These are phyloP conservation scores for Staphylotrichum longicolle DNA, from an alignment of 495 filamentous ascomycete genomes.

Conservation along the genomic window DNA sequence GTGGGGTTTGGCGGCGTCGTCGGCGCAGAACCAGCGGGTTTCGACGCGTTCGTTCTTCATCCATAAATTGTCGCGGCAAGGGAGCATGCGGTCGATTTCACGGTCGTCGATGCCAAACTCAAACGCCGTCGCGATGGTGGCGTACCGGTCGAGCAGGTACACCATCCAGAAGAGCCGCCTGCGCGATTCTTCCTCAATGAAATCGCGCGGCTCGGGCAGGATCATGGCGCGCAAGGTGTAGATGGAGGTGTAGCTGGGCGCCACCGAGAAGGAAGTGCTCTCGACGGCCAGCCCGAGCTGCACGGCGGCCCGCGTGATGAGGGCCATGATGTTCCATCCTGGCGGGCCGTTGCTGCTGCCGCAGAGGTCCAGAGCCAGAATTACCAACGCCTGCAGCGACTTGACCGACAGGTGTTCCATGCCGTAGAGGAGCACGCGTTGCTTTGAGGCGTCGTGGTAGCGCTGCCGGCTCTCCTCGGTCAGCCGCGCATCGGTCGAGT, in stretches of 20 bases:
- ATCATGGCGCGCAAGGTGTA: constrained; percentile 80
- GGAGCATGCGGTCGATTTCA: constrained; percentile 82
- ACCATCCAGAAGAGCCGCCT: constrained; percentile 90
- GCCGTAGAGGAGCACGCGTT: constrained; percentile 79
- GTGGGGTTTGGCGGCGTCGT: constrained; percentile 36
- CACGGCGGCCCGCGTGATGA: constrained; percentile 82
- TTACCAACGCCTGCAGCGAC: constrained; percentile 78
- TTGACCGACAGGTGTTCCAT: constrained; percentile 87
- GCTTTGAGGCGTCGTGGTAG: constrained; percentile 77
- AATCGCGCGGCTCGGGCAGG: constrained; percentile 75
- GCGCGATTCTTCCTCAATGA: constrained; percentile 83
- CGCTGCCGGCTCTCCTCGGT: constrained; percentile 65
- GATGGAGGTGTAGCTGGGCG: constrained; percentile 75
- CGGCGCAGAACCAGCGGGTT: constrained; percentile 73
- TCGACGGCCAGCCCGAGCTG: constrained; percentile 82
- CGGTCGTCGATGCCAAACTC: constrained; percentile 85
- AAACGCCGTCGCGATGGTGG: constrained; percentile 83
- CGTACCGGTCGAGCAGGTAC: constrained; percentile 83
- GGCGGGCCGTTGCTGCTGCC: constrained; percentile 81
- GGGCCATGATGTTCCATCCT: constrained; percentile 82
- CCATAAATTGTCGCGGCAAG: constrained; percentile 84
- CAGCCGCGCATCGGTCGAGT: constrained; percentile 70
- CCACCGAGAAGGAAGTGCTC: constrained; percentile 67
- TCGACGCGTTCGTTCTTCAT: constrained; percentile 77
- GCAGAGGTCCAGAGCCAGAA: constrained; percentile 73